A percentile compares a stretch with the other conserved stretches of the same genome.
These are phyloP conservation scores for Leccinum cinnamomeum DNA, from an alignment of 1,284 basidiomycete species.

Conservation along the genomic window DNA sequence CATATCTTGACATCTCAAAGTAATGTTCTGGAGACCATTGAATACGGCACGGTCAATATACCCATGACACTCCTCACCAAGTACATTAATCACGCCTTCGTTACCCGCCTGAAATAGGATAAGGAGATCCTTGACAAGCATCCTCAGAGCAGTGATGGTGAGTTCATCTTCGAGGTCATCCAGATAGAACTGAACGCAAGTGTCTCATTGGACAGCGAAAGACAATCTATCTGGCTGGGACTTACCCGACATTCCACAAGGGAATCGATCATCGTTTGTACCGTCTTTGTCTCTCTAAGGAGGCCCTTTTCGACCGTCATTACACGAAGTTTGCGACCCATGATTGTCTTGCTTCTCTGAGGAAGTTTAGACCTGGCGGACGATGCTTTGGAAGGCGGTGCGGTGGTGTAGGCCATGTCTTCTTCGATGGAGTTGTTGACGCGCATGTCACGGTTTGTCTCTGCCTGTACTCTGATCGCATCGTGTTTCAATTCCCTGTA, in stretches of 20 bases:
- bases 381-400: conserved; percentile 26
- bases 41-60: conserved; percentile 8
- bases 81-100: conserved; percentile 96
- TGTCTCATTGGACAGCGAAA: conserved; percentile 1
- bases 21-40: conserved; percentile 77
- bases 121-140: conserved; percentile 97
- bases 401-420: conserved; percentile 39
- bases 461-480: conserved; percentile 86
- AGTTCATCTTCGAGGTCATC: conserved; percentile 94
- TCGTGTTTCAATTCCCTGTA: conserved; percentile 94
- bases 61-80: conserved; percentile 53
- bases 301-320: conserved; percentile 97
- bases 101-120: conserved; percentile 97
- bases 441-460: conserved; percentile 82
- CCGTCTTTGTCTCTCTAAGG: conserved; percentile 86
- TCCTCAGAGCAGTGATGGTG: conserved; percentile 84
- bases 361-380: conserved; percentile 36
- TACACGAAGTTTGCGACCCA: conserved; percentile 80
- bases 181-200: conserved; percentile 74
- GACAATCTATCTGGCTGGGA: conserved; percentile 5
- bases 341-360: conserved; percentile 73
- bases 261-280: conserved; percentile 87
- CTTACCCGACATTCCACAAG: conserved; percentile 84
- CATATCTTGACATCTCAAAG: conserved; percentile 96
- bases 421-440: conserved; percentile 62